These are phyloP conservation scores for Agarophyton chilense DNA, from an alignment of 23 red algal species.

Conservation along the genomic window DNA sequence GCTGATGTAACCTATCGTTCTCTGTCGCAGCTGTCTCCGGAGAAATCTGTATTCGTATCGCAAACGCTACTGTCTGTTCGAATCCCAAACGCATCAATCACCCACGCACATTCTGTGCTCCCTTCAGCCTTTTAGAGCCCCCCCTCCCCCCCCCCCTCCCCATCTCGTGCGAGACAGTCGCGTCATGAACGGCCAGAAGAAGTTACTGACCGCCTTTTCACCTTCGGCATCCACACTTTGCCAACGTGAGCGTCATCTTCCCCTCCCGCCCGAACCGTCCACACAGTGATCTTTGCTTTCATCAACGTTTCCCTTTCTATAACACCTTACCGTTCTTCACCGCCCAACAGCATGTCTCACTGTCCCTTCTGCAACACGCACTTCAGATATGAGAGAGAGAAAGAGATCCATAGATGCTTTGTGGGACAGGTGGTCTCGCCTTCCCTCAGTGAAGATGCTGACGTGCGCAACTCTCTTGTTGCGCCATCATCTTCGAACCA, in stretches of 20 bases:
- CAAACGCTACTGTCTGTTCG: neutral
- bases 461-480: neutral
- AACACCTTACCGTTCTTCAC: too few species aligned
- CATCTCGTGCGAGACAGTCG: neutral
- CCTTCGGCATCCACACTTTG: neutral
- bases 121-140: neutral
- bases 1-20: too few species aligned
- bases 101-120: neutral
- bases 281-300: neutral
- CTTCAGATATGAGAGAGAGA: neutral
- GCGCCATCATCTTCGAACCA: neutral
- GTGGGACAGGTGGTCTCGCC: constrained; percentile 1
- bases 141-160: neutral
- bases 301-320: neutral
- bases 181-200: neutral
- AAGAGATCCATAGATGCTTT: constrained; percentile 4
- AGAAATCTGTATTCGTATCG: neutral
- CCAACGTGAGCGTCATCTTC: neutral
- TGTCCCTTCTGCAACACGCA: neutral
- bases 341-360: neutral
- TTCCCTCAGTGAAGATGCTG: neutral
- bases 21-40: neutral
- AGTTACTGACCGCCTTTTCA: neutral
- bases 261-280: neutral
- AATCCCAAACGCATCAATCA: neutral